phyloP scores from a whole-genome alignment of 768 basidiomycete genomes.

The Boletus subparvulus region DNA sequence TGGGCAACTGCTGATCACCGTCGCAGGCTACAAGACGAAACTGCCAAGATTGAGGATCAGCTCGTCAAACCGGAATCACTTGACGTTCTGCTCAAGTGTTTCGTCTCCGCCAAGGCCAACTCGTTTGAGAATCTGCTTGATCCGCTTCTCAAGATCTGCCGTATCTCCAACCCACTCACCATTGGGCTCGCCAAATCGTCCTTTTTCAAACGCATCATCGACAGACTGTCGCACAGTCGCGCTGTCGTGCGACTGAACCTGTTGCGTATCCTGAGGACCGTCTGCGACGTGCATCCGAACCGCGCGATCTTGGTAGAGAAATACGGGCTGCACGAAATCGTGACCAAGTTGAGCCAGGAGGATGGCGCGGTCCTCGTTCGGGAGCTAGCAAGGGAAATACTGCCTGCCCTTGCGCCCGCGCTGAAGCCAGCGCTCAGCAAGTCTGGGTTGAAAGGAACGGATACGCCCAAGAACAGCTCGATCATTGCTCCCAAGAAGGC shows the following conservation, averaged over 20 bases:
- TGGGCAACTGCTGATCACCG: background rate
- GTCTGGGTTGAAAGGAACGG: conserved; percentile 30
- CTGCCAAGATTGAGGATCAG: conserved; percentile 88
- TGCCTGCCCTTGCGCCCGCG: conserved; percentile 73
- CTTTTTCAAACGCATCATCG: conserved; percentile 87
- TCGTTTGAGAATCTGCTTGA: conserved; percentile 92
- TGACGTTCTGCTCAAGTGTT: conserved; percentile 72
- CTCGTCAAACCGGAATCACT: conserved; percentile 65
- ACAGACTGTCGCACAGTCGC: conserved; percentile 69
- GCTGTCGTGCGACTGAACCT: conserved; percentile 91
- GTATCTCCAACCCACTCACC: conserved; percentile 71
- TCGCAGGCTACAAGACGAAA: conserved; percentile 90
- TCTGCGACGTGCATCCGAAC: conserved; percentile 91
- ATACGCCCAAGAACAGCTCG: conserved; percentile 38
- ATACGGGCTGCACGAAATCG: conserved; percentile 78
- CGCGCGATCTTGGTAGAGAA: conserved; percentile 76
- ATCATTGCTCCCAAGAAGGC: conserved; percentile 62
- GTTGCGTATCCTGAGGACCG: conserved; percentile 76
- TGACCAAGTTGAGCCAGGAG: conserved; percentile 74
- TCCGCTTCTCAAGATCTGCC: conserved; percentile 88
- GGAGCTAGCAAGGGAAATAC: conserved; percentile 83
- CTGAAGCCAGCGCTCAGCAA: conserved; percentile 51
- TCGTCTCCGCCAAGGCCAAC: conserved; percentile 82
- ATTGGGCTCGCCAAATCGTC: conserved; percentile 75
- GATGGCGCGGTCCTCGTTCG: conserved; percentile 91